Conservation (phyloP, 2,329 filamentous ascomycete species). For the Claviceps fusiformis region DNA sequence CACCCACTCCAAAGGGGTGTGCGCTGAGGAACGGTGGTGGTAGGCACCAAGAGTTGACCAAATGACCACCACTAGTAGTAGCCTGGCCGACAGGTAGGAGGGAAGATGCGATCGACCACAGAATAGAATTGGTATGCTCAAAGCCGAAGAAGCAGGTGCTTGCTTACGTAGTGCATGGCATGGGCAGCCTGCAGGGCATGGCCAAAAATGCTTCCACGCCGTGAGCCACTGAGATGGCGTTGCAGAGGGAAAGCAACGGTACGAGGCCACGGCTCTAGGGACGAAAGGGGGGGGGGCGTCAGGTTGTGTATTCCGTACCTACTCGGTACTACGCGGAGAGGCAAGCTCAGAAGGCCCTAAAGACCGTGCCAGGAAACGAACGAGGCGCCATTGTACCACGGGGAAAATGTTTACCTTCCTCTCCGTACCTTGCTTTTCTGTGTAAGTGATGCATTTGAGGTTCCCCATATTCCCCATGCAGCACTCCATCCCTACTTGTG, state of each 20-base stretch:
- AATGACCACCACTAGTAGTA: neutral
- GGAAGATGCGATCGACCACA: neutral
- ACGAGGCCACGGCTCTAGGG: neutral
- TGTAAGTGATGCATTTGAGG: neutral
- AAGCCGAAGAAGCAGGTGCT: neutral
- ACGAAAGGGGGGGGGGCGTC: neutral
- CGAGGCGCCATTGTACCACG: neutral
- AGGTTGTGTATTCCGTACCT: neutral
- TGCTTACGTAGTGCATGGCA: neutral
- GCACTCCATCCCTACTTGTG: neutral
- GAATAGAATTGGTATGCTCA: neutral
- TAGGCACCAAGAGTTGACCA: neutral
- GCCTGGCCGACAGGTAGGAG: neutral
- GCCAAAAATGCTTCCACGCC: neutral
- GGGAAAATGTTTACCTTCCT: neutral
- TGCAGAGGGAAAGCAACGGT: neutral
- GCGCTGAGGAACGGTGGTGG: neutral
- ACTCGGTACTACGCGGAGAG: neutral
- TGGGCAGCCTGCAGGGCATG: neutral
- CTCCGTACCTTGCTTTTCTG: neutral
- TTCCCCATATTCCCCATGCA: neutral
- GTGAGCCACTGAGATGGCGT: neutral
- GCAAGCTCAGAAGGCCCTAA: neutral
- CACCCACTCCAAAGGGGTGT: neutral
- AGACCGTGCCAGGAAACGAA: neutral